phyloP scores from a whole-genome alignment of 345 rosid species.

The Mangifera indica region DNA sequence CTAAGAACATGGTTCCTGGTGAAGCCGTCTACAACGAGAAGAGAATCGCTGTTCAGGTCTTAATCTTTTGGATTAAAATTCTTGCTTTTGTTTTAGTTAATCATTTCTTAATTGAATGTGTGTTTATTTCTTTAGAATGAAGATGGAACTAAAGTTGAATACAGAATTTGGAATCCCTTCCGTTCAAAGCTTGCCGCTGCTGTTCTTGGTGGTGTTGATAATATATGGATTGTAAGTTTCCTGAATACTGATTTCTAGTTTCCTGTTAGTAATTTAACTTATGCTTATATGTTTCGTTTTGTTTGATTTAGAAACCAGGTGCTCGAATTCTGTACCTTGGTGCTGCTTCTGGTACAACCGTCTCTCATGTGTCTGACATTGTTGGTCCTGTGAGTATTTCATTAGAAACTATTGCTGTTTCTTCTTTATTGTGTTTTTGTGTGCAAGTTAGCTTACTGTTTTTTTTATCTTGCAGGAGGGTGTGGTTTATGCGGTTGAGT shows the following conservation, averaged over 20 bases:
- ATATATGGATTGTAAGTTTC: slow-evolving; percentile 82
- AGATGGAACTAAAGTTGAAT: slow-evolving; percentile 89
- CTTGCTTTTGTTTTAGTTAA: neutral
- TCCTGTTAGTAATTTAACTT: neutral
- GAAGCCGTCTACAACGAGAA: slow-evolving; percentile 96
- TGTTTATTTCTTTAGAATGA: slow-evolving; percentile 47
- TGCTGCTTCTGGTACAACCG: slow-evolving; percentile 99
- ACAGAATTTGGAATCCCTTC: slow-evolving; percentile 97
- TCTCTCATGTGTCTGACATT: slow-evolving; percentile 92
- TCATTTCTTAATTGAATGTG: too few species aligned
- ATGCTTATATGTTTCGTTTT: neutral
- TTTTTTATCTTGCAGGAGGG: slow-evolving; percentile 49
- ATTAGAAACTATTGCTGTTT: neutral
- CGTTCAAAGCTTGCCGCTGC: slow-evolving; percentile 97
- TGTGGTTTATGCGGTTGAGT: slow-evolving; percentile 92
- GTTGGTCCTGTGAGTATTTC: slow-evolving; percentile 82
- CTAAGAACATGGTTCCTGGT: slow-evolving; percentile 87
- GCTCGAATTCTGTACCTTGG: slow-evolving; percentile 94
- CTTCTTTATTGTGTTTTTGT: neutral
- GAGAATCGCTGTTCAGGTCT: slow-evolving; percentile 82
- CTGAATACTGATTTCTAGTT: neutral
- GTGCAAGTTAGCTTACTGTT: neutral
- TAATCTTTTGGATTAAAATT: neutral
- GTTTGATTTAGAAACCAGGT: slow-evolving; percentile 70
- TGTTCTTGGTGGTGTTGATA: slow-evolving; percentile 95